Evolutionary conservation across 352 stramenopile genomes (phyloP), one percentile per base, ranked within the genome.

Genomic region (Globisporangium echinulatum): DNA sequence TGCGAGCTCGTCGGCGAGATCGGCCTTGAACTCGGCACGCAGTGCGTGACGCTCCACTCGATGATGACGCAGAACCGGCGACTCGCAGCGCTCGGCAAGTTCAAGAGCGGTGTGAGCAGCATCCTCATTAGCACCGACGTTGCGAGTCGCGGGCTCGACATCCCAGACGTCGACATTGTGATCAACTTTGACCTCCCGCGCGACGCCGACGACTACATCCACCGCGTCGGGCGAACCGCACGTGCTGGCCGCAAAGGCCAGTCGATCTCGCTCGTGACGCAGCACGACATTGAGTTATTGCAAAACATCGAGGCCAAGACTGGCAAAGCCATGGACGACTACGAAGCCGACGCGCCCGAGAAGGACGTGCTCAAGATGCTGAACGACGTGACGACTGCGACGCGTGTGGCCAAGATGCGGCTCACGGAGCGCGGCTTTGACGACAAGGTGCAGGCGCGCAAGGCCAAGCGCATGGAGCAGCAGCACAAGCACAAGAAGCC

Each of bases 161-260:
- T 99, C 60, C 82, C 94, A 61, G 92, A 92, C 39, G 96, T 99
- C 10, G 81, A 99, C 64, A 93, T 93, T n/a, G 97, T 99, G 4
- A 98, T 99, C 70, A 99, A 99, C 79, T 99, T 98, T 78, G 97
- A 99, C 71, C 99, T 99, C 96, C 97, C 98, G 1, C 94, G 97
- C 67, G 88, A 99, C 61, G 85, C 98, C 11, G 96, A 92, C 42
- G 99, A 94, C 0, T 99, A 99, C 70, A 96, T 99, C 19, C 97
- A 99, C 77, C 88, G 98, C 56, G 97, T 99, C 50, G 97, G 97
- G 43, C 89, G 98, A 69, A 99, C 97, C 39, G 98, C 97, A 42
- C 92, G 98, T 80, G 81, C 0, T 96, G 97, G 97, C 7, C 75
- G 92, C 54, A 75, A 78, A 51, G 96, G 97, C 38, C 77, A 87